Evolutionary conservation across 2,329 filamentous ascomycete species (phyloP).

Genomic region (Trichophyton simii): DNA sequence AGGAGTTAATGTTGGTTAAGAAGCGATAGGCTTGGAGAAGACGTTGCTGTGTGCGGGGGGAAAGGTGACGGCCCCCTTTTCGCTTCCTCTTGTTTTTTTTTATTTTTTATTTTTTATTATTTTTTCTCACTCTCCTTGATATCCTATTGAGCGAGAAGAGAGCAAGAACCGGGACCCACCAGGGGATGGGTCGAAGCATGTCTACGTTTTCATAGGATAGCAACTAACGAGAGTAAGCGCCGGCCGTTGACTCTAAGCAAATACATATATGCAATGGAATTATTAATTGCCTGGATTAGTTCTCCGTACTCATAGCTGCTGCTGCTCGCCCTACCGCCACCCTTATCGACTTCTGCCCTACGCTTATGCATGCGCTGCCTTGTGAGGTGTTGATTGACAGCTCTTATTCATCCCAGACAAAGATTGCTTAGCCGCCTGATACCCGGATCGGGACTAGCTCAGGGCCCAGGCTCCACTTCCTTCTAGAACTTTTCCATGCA

Average conservation of each 20-base stretch:
- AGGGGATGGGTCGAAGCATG: not conserved
- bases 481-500: not conserved
- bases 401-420: not conserved
- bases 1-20: not conserved
- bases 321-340: not conserved
- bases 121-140: not conserved
- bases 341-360: not conserved
- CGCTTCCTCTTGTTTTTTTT: too few relatives aligned
- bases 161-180: not conserved
- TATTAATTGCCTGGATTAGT: not conserved
- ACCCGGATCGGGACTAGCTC: not conserved
- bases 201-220: not conserved
- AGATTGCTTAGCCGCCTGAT: not conserved
- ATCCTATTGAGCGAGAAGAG: not conserved
- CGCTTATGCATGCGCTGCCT: not conserved
- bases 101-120: too few relatives aligned
- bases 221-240: not conserved
- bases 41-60: not conserved
- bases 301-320: not conserved
- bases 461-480: not conserved
- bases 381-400: not conserved
- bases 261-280: constrained; percentile 3
- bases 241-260: not conserved
- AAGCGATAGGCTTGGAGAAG: not conserved
- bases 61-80: constrained; percentile 1